phyloP scores from a whole-genome alignment of 495 filamentous ascomycete species.

The Bathelium albidoporum region DNA sequence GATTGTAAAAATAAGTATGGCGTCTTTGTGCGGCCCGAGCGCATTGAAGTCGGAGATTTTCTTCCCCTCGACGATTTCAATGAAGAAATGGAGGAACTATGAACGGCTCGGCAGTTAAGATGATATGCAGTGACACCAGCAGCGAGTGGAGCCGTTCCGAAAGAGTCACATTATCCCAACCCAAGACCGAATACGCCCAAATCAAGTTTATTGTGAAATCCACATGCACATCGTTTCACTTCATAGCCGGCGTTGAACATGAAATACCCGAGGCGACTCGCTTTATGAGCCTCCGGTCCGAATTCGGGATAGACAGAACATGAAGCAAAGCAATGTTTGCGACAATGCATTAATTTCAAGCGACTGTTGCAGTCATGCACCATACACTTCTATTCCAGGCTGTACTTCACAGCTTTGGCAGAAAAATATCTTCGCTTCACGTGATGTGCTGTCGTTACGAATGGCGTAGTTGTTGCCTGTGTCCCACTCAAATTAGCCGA shows the following conservation, averaged over 20 bases:
- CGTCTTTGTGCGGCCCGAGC: constrained; percentile 90
- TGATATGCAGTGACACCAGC: not conserved
- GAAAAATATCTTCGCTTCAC: constrained; percentile 26
- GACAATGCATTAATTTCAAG: not conserved
- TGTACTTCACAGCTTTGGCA: constrained; percentile 24
- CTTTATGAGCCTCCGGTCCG: not conserved
- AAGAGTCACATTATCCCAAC: not conserved
- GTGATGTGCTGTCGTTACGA: constrained; percentile 20
- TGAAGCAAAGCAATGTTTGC: not conserved
- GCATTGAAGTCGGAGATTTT: constrained; percentile 81
- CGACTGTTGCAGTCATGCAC: not conserved
- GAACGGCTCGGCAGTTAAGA: not conserved
- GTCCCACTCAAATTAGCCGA: constrained; percentile 5
- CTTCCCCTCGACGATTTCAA: constrained; percentile 50
- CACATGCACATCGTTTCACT: not conserved
- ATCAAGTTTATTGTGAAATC: not conserved
- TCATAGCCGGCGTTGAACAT: not conserved
- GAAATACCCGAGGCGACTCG: not conserved
- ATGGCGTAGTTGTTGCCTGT: constrained; percentile 29
- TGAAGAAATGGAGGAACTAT: constrained; percentile 54
- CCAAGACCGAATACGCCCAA: not conserved
- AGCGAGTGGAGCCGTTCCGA: constrained; percentile 1
- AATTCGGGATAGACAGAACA: not conserved
- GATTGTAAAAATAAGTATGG: constrained; percentile 68
- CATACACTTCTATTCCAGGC: not conserved